phyloP scores from a whole-genome alignment of 208 protist species.

The Leptomonas pyrrhocoris region DNA sequence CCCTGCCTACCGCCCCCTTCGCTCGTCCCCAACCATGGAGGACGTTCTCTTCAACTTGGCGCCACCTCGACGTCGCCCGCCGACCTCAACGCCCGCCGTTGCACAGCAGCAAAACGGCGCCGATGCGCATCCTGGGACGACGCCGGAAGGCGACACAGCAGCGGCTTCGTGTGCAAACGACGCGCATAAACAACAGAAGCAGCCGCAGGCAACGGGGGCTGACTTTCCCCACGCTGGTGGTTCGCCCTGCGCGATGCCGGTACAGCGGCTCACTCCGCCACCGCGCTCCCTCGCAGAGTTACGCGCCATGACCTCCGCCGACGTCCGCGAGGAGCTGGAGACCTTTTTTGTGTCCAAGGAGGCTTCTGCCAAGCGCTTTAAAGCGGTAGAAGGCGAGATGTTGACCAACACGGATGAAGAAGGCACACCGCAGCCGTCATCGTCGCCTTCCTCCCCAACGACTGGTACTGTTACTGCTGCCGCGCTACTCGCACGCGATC shows the following conservation, averaged over 20 bases:
- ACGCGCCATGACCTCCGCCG: conserved; percentile 61
- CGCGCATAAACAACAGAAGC: not conserved
- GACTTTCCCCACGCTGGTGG: conserved; percentile 33
- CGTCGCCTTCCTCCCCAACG: not conserved
- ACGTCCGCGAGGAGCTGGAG: conserved; percentile 69
- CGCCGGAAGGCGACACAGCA: not conserved
- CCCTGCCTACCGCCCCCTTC: not conserved
- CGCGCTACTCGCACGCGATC: conserved; percentile 30
- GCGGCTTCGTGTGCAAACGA: not conserved
- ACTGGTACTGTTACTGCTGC: not conserved
- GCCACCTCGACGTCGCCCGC: conserved; percentile 2
- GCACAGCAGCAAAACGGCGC: too few relatives aligned
- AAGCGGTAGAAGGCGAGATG: conserved; percentile 4
- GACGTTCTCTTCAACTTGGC: conserved; percentile 18
- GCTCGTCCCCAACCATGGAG: conserved; percentile 23
- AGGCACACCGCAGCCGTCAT: not conserved
- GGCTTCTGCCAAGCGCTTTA: conserved; percentile 35
- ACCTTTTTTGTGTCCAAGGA: conserved; percentile 65
- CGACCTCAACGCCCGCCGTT: not conserved
- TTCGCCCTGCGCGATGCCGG: conserved; percentile 31
- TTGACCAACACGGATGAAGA: not conserved
- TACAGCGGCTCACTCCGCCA: conserved; percentile 2
- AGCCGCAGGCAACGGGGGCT: not conserved
- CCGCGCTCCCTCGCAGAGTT: conserved; percentile 36
- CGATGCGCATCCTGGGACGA: not conserved